Percentiles rank a stretch among this genome's conserved stretches.
These are phyloP conservation scores for Aureobasidium sp. DNA, from an alignment of 2,329 filamentous ascomycete species.

Conservation along the genomic window DNA sequence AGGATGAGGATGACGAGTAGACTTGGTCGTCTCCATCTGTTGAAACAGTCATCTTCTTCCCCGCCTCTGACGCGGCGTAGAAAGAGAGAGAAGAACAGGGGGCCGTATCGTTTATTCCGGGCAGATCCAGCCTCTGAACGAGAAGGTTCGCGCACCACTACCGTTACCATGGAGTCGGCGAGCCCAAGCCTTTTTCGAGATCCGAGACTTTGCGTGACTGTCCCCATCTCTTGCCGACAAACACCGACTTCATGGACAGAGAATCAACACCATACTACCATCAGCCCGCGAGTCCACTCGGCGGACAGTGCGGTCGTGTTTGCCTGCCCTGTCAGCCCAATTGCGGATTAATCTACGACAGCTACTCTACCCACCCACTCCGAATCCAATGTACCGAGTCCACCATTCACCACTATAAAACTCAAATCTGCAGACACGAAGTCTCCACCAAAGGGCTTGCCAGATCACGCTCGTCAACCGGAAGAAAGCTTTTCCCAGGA, in stretches of 20 bases:
- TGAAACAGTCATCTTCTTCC: neutral
- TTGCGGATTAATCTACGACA: neutral
- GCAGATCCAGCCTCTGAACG: neutral
- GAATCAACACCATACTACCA: neutral
- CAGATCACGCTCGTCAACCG: too few relatives aligned
- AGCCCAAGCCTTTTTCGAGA: neutral
- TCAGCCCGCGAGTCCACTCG: neutral
- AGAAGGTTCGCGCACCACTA: neutral
- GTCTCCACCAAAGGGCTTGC: neutral
- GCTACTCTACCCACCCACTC: neutral
- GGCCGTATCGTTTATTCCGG: neutral
- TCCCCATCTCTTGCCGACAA: neutral
- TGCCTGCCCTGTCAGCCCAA: neutral
- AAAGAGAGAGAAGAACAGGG: neutral
- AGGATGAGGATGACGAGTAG: slow-evolving; percentile 36
- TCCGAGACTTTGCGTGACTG: neutral
- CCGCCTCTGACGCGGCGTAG: neutral
- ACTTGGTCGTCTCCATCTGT: neutral
- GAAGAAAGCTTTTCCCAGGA: neutral
- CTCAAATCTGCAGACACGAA: neutral
- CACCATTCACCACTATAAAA: neutral
- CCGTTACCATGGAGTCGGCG: neutral
- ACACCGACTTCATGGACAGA: neutral
- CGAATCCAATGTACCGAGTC: neutral
- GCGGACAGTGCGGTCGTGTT: neutral